phyloP scores from a whole-genome alignment of 2,329 filamentous ascomycete species.

The Apiospora rasikravindrae region DNA sequence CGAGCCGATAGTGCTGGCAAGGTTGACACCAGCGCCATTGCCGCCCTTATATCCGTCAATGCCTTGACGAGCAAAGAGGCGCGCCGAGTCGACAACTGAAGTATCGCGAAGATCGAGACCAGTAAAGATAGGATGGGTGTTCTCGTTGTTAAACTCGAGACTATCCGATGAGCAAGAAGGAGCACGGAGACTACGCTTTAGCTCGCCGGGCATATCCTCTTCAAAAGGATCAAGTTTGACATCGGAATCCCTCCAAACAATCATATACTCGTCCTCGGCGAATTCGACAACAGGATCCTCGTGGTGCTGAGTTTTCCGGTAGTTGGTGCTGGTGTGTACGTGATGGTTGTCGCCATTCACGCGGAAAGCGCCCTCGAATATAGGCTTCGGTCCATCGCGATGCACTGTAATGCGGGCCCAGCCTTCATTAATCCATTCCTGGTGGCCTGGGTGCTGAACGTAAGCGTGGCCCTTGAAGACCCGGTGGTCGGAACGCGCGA shows the following conservation, averaged over 20 bases:
- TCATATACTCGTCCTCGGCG: conserved; percentile 74
- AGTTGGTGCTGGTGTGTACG: conserved; percentile 77
- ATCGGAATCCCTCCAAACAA: conserved; percentile 92
- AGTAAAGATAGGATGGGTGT: conserved; percentile 71
- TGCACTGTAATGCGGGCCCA: conserved; percentile 85
- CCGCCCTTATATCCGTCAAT: conserved; percentile 73
- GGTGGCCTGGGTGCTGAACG: conserved; percentile 62
- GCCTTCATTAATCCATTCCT: conserved; percentile 79
- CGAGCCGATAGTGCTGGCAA: conserved; percentile 78
- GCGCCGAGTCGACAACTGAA: conserved; percentile 65
- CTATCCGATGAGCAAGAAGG: conserved; percentile 73
- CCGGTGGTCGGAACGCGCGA: conserved; percentile 76
- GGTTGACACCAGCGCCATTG: conserved; percentile 80
- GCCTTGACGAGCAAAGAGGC: conserved; percentile 75
- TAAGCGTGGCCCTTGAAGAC: conserved; percentile 85
- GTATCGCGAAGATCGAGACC: conserved; percentile 58
- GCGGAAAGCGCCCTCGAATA: conserved; percentile 91
- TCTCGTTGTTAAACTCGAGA: conserved; percentile 79
- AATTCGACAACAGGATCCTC: conserved; percentile 71
- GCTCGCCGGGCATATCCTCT: conserved; percentile 57
- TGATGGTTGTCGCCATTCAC: conserved; percentile 85
- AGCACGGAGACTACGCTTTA: conserved; percentile 62
- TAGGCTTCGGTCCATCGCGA: conserved; percentile 74
- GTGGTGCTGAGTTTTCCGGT: conserved; percentile 71
- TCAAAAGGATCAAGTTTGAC: conserved; percentile 52